phyloP scores from a whole-genome alignment of 805 yeast species.

The Myxozyma udenii region DNA sequence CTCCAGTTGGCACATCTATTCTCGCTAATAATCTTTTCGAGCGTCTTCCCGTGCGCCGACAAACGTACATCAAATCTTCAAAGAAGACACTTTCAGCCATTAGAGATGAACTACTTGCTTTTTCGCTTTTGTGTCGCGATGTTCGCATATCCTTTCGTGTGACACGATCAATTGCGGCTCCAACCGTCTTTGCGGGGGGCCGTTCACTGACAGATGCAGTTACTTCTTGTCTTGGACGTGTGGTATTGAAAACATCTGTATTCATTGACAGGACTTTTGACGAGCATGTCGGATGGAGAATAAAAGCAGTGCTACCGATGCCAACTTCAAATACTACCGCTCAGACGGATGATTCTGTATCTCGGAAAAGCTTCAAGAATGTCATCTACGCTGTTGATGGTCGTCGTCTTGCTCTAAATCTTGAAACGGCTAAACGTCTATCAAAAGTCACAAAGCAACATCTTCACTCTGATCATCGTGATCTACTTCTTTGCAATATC shows the following conservation, averaged over 20 bases:
- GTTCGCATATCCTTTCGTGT: constrained; percentile 14
- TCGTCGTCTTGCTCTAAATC: constrained; percentile 68
- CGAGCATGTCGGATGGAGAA: constrained; percentile 1
- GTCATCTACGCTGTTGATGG: constrained; percentile 62
- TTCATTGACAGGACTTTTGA: constrained; percentile 2
- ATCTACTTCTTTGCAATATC: constrained; percentile 66
- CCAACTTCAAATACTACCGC: background rate
- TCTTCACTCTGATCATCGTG: constrained; percentile 58
- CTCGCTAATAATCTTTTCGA: constrained; percentile 73
- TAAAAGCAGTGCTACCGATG: constrained; percentile 22
- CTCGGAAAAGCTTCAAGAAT: constrained; percentile 12
- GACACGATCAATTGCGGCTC: constrained; percentile 2
- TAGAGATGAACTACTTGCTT: constrained; percentile 54
- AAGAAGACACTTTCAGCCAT: constrained; percentile 65
- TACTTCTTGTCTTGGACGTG: constrained; percentile 10
- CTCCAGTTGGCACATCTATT: constrained; percentile 70
- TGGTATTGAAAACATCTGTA: constrained; percentile 1
- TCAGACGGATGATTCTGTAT: background rate
- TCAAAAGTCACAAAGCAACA: constrained; percentile 52
- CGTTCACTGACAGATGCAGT: constrained; percentile 16
- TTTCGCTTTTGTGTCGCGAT: constrained; percentile 12
- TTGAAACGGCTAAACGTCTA: constrained; percentile 42
- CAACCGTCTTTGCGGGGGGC: constrained; percentile 12
- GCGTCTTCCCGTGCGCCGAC: constrained; percentile 66
- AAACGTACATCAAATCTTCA: constrained; percentile 51